phyloP scores from a whole-genome alignment of 805 yeast species.

The Citeromyces matritensis region DNA sequence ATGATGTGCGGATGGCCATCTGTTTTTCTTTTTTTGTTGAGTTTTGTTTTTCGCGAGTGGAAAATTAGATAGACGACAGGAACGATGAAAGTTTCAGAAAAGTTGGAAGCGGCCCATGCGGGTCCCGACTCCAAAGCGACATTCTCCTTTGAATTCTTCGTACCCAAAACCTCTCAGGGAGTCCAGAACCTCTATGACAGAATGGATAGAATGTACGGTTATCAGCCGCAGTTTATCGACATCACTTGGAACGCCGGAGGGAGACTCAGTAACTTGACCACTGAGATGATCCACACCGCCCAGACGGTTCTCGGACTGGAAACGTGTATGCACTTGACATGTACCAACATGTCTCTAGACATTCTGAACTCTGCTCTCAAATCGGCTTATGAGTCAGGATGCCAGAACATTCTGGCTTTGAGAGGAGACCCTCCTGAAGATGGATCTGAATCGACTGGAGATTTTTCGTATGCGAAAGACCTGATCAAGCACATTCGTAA shows the following conservation, averaged over 20 bases:
- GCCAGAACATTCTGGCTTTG: constrained; percentile 87
- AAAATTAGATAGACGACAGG: no score
- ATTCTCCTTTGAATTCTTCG: constrained; percentile 92
- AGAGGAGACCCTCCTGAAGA: constrained; percentile 91
- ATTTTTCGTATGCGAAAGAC: constrained; percentile 80
- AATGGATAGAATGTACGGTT: constrained; percentile 93
- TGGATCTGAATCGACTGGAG: constrained; percentile 68
- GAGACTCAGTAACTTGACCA: constrained; percentile 63
- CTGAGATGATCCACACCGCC: constrained; percentile 84
- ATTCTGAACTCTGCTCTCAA: constrained; percentile 74
- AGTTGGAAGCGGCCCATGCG: constrained; percentile 22
- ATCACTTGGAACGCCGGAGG: constrained; percentile 99
- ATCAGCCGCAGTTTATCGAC: constrained; percentile 84
- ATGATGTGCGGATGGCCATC: no score
- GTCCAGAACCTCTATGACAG: constrained; percentile 91
- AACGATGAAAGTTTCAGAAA: constrained; percentile 29
- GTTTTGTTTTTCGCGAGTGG: no score
- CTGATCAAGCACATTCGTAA: constrained; percentile 60
- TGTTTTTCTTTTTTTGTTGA: no score
- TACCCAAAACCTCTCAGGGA: constrained; percentile 95
- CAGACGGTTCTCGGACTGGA: constrained; percentile 85
- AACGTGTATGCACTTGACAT: constrained; percentile 96
- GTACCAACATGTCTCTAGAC: constrained; percentile 82
- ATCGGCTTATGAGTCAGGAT: constrained; percentile 80
- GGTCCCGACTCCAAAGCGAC: constrained; percentile 33